Conservation (phyloP, 2,329 filamentous ascomycete species). For the Plectosphaerella cucumerina region DNA sequence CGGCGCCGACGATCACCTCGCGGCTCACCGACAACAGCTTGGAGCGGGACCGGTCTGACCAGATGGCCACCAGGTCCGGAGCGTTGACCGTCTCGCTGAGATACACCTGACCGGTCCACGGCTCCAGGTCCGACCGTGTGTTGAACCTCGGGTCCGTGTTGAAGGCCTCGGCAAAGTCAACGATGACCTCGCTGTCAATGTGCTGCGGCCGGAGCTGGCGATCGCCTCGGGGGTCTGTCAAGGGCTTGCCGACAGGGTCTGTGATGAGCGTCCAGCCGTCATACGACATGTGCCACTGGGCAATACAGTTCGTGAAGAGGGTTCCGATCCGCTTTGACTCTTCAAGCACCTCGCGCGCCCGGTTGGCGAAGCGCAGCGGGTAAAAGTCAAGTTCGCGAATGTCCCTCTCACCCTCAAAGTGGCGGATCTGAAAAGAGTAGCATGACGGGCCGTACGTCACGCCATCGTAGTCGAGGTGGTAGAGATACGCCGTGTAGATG, state of each 20-base stretch:
- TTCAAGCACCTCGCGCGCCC: background rate
- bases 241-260: background rate
- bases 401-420: background rate
- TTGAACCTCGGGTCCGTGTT: background rate
- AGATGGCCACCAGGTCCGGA: background rate
- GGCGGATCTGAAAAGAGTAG: background rate
- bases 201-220: background rate
- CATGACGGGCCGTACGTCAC: background rate
- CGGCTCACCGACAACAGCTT: background rate
- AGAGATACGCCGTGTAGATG: background rate
- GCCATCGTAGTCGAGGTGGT: background rate
- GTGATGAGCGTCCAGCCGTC: background rate
- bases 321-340: background rate
- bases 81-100: background rate
- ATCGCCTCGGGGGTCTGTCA: background rate
- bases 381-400: background rate
- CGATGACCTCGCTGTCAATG: background rate
- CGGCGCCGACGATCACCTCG: background rate
- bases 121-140: background rate
- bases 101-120: background rate
- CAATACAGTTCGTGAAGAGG: background rate
- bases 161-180: background rate
- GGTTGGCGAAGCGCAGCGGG: background rate
- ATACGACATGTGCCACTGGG: background rate
- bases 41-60: background rate